Evolutionary conservation across 805 yeast genomes (phyloP), one percentile per base, ranked within the genome.

Genomic region (Ogataea haglerorum): DNA sequence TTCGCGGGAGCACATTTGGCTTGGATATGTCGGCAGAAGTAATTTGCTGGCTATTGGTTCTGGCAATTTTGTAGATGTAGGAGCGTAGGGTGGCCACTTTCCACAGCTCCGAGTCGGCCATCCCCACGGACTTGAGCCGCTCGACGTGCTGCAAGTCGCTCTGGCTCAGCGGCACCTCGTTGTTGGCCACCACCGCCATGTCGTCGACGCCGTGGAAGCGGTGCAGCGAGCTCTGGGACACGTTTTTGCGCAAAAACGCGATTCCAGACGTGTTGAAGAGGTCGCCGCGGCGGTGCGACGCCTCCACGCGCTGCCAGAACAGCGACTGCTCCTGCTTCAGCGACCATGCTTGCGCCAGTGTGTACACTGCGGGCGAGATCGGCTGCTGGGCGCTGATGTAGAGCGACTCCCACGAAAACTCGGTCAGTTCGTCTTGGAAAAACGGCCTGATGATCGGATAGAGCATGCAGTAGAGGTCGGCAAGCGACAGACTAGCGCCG

Each of bases 401-500:
- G 30, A 91, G 61, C 2, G 78, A 69, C 12, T 80, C 76, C 77
- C 89, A 80, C 1, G 73, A 63, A 49, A 86, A 79, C 29, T 75
- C 82, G 1, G 80, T 67, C 1, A 90, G 73, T 50, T 91, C 97
- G 56, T 87, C 82, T 25, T 77, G 78, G 54, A 93, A 74, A 54
- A 74, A 88, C 1, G 87, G 82, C 45, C 86, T 72, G 9, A 93
- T 73, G 25, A 86, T 69, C 0, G 97, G 98, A 45, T 86, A 83
- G 5, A 90, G 64, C 58, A 88, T 72, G 54, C 98, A 91, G 51
- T 83, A 87, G 9, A 78, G 65, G 50, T 93, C 97, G 0, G 97
- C 93, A 16, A 78, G 70, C 10, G 83, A 70, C 18, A 89, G 60
- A 51, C 78, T 78, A 2, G 70, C 68, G 1, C 85, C 77, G 2